Evolutionary conservation across 768 basidiomycete species (phyloP), one percentile per base, ranked within the genome.

Genomic region (Heimioporus sp.): DNA sequence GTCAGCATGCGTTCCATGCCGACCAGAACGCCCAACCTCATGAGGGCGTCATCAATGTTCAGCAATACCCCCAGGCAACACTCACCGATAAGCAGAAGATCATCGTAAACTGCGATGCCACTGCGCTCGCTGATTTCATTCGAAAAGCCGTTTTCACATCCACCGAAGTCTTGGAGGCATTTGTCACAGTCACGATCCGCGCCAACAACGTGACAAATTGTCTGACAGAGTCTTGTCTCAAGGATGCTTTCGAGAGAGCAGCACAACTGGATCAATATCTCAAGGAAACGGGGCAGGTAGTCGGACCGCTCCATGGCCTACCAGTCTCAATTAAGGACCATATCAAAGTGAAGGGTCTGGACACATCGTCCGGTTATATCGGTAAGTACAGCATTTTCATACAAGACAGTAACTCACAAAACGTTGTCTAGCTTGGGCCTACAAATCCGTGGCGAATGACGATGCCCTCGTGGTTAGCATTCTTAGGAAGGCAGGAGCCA

Each of bases 171-270:
- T 53, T 69, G 46, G 57, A 31, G 20, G 67, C 69, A 52, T 46
- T 55, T n/a, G 57, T 67, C 54, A 64, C 49, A 28, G 64, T 57
- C 35, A 65, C 68, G 2, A 48, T 65, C 46, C 59, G 58, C 7
- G 57, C 68, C n/a, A 70, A 69, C 45, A 58, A 69, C 32, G 51
- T 62, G 48, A 77, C 77, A 7, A 80, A 80, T 55, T 83, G 81
- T 58, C 64, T 83, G 19, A 79, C 80, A 15, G 82, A 85, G 53
- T 77, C 84, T 44, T 82, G 81, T 54, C 71, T 82, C 53, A 75
- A 79, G 19, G 72, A 77, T n/a, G 79, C 74, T 4, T 64, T 81
- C 39, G 54, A 63, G 46, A 69, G 74, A 38, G 83, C 84, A 5
- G 66, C 59, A 44, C 69, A 80, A 54, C 68, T 85, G 19, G 83